Base-by-base conservation (phyloP, 768 basidiomycete species). In the Amanita muscaria region DNA sequence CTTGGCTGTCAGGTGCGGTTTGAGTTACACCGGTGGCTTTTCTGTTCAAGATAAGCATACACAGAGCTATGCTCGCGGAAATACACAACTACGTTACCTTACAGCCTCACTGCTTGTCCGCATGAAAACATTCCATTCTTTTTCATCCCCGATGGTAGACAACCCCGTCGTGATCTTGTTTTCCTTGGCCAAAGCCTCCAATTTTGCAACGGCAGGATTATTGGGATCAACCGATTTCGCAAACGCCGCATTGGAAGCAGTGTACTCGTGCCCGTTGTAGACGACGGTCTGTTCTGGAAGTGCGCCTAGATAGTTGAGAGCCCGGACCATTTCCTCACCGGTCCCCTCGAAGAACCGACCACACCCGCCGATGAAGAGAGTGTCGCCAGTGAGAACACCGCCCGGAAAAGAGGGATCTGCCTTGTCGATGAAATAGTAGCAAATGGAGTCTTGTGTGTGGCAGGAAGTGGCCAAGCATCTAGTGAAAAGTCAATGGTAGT, bases 401-500 rank as follows among this genome's bases (percentile, higher is more conserved):
- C 84, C 83, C 0, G 83, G 68, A 49, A 79, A 79, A 19, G 61
- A 59, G 38, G 67, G 54, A 19, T 75, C 63, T 18, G 59, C 51
- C 16, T 68, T 60, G 47, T 72, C 66, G 24, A 83, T 88, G 44
- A 80, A 74, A 59, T 85, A 74, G 69, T 80, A 98, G 69, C 88
- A 96, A 54, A 94, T 93, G 12, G 93, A 96, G 64, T 97, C 94
- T 59, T 88, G 87, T 3, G 94, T 98, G 61, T 97, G 94, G 64
- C 91, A 93, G 1, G 91, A 88, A 1, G 88, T 92, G 19, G 87
- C 82, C 18, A 91, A 65, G 62, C 85, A 88, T 60, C 88, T 87
- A 49, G 11, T n/a, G n/a, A n/a, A n/a, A n/a, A n/a, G n/a, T n/a
- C n/a, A n/a, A n/a, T n/a, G n/a, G n/a, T n/a, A n/a, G n/a, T n/a